Evolutionary conservation across 768 basidiomycete genomes (phyloP), one percentile per base, ranked within the genome.

Genomic region (Leccinum pellstonianum): DNA sequence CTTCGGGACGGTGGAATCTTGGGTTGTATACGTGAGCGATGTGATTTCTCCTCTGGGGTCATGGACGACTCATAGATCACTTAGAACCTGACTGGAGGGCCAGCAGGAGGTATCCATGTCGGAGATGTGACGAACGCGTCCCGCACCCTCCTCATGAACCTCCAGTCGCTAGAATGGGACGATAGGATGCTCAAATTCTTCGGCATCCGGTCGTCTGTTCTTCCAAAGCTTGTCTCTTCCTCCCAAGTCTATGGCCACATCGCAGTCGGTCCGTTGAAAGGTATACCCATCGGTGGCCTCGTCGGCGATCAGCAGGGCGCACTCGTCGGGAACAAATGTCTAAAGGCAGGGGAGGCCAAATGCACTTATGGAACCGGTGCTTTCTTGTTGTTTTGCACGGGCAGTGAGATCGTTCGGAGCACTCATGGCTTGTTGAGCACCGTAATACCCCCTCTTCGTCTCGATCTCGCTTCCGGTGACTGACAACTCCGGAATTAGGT

Each of bases 281-380:
- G 90, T 43, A 80, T 94, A 11, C 88, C 88, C 9, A 92, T 99
- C 55, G 95, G 87, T 38, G 96, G 96, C 21, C 84, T 98, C 51
- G 86, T 96, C 8, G 97, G 97, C n/a, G 97, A 99, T 71, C 97
- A 99, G 77, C 97, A 99, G 73, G 97, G 91, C 5, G 96, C 96
- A 23, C 78, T 99, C 23, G 86, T 98, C 54, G 97, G 96, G 0
- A 98, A 99, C 79, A 98, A 97, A 74, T 98, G 97, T 70, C 74
- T 99, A 56, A 79, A 70, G n/a, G 80, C 84, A 64, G 96, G 96
- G 17, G 91, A 98, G 72, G 96, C 95, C 3, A 99, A 99, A 76
- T 97, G 95, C 75, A 99, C 97, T 4, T 99, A 96, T 67, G 96
- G 96, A 25, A 98, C 96, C 2, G 96, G 97, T 31, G 94, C 94